Conservation (phyloP, 345 rosid genomes). For the Euphorbia tirucalli region DNA sequence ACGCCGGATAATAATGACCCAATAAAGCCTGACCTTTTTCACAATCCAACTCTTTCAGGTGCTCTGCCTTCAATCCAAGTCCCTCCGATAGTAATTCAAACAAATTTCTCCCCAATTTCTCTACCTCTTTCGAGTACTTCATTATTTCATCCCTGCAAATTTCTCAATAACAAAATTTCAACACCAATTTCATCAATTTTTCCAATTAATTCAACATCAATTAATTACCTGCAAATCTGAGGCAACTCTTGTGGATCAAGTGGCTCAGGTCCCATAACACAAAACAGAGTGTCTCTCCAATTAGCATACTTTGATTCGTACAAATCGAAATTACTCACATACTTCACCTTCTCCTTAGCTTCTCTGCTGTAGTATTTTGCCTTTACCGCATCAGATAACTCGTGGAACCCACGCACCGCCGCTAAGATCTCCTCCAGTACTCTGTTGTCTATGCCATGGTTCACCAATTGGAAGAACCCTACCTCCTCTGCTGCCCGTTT, state of each 20-base stretch:
- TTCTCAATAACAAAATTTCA: background rate
- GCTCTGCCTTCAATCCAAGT: conserved; percentile 14
- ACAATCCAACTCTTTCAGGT: conserved; percentile 17
- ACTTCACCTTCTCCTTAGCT: background rate
- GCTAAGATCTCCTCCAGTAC: conserved; percentile 16
- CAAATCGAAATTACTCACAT: conserved; percentile 12
- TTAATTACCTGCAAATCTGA: conserved; percentile 23
- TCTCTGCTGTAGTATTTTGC: conserved; percentile 7
- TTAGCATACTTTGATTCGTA: conserved; percentile 16
- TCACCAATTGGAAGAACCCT: conserved; percentile 26
- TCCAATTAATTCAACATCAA: no score
- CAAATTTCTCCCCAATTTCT: conserved; percentile 7
- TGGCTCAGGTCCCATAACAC: conserved; percentile 10
- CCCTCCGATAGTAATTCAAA: conserved; percentile 21
- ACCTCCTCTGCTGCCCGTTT: conserved; percentile 2
- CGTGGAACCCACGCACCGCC: conserved; percentile 17
- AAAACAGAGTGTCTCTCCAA: conserved; percentile 22
- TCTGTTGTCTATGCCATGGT: conserved; percentile 10
- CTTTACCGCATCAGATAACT: conserved; percentile 11
- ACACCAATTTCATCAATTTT: no score
- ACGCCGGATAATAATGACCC: conserved; percentile 27
- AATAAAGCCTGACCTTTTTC: conserved; percentile 5
- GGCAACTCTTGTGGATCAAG: conserved; percentile 22
- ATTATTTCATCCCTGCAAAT: conserved; percentile 13
- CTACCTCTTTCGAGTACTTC: conserved; percentile 9